Evolutionary conservation across 768 basidiomycete genomes (phyloP).

Genomic region (Pisolithus albus): DNA sequence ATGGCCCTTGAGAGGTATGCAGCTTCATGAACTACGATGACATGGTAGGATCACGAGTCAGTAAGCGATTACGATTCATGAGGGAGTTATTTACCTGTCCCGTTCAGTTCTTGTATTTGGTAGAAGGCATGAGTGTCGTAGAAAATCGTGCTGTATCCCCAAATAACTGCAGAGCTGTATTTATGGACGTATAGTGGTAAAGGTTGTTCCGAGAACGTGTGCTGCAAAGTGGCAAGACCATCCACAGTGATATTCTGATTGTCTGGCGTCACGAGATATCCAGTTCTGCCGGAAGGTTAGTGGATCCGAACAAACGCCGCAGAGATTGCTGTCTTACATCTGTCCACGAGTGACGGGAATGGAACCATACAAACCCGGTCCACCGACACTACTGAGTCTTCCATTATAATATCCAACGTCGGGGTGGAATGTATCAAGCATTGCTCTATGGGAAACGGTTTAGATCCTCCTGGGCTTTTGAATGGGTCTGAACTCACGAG

Average conservation of each 20-base stretch:
- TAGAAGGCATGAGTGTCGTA: slow-evolving; percentile 12
- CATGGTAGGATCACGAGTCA: neutral
- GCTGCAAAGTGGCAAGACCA: slow-evolving; percentile 7
- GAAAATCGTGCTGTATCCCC: slow-evolving; percentile 11
- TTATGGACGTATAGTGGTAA: slow-evolving; percentile 2
- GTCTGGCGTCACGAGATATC: slow-evolving; percentile 3
- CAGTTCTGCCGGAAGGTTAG: slow-evolving; percentile 1
- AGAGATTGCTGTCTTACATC: neutral
- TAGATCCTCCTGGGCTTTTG: neutral
- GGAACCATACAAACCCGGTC: slow-evolving; percentile 7
- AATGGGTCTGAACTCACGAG: slow-evolving; percentile 3
- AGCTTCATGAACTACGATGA: slow-evolving; percentile 7
- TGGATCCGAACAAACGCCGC: neutral
- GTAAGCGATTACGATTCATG: too few relatives aligned
- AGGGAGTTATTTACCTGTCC: slow-evolving; percentile 4
- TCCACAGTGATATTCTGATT: neutral
- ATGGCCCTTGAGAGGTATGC: slow-evolving; percentile 10
- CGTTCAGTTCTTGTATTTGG: slow-evolving; percentile 6
- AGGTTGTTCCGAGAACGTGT: slow-evolving; percentile 8
- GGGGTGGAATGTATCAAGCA: slow-evolving; percentile 8
- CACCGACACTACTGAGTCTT: slow-evolving; percentile 4
- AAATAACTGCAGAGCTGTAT: slow-evolving; percentile 3
- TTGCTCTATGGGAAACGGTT: slow-evolving; percentile 1
- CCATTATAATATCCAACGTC: slow-evolving; percentile 11
- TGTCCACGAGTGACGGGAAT: slow-evolving; percentile 11